Evolutionary conservation across 345 rosid species (phyloP), one percentile per base, ranked within the genome.

Genomic region (Eutrema heterophyllum): DNA sequence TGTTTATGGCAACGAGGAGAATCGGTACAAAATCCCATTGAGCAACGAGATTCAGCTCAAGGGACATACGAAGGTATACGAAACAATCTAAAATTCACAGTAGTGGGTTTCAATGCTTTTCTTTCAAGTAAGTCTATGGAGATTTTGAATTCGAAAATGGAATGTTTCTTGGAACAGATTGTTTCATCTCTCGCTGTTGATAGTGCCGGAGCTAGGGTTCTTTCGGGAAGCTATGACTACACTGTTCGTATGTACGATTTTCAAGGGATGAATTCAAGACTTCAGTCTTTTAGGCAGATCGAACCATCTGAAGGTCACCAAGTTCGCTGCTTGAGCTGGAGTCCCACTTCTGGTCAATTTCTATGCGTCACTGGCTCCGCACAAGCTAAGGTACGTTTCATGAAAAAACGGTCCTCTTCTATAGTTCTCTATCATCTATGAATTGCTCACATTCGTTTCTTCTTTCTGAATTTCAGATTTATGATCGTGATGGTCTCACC

Each of bases 241-340:
- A 76, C 91, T 13, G 91, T 92, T 45, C 84, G 92, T 11, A 92
- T 95, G 99, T 92, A 82, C 53, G 99, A 95, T 55, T 95, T 95
- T 73, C 97, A 89, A 95, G 99, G 99, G 67, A 95, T 95, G 99
- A 92, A 86, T 83, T 79, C 96, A 0, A 90, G 84, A 14, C 81
- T 95, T 38, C 87, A 91, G 57, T 95, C 99, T 29, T 95, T 95
- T 78, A 87, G 99, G 58, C 96, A 92, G 77, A 83, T 95, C 12
- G 98, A 95, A 81, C 99, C 99, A 24, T 84, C 73, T 62, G 98
- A 95, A 75, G 98, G 98, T 55, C 98, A 92, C 56, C 99, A 92
- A 83, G 88, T 95, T 80, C 99, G 99, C 13, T 83, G 79, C 68
- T 56, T 95, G 65, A 95, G 99, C 78, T 95, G 99, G 98, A 95